Evolutionary conservation across 2,329 filamentous ascomycete genomes (phyloP), one percentile per base, ranked within the genome.

Genomic region (Aureobasidium lini): DNA sequence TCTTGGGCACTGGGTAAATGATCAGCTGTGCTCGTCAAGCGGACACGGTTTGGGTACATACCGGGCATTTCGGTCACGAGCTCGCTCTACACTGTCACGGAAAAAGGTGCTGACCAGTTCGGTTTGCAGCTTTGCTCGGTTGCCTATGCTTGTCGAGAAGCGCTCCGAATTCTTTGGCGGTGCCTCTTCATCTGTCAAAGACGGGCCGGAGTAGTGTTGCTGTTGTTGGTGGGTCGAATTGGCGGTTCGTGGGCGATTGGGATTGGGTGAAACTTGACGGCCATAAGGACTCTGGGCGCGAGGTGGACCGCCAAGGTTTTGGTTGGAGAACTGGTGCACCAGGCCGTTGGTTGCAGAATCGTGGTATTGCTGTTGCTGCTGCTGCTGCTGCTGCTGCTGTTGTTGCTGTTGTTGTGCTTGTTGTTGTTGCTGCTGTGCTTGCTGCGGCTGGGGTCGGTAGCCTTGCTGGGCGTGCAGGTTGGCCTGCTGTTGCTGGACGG

Each of bases 41-140:
- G 40, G 18, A n/a, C 6, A 32, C 7, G 15, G 34, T 5, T 13
- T 36, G 4, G 23, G 6, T n/a, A 10, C 61, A 3, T 49, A 62
- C 60, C 62, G 61, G 34, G 36, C 53, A 28, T 63, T 63, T 61
- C 94, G 86, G 76, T 97, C 94, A 66, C 93, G 84, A 54, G 94
- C 94, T 67, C 94, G 85, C 79, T 96, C 93, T 59, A 99, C 95
- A 72, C 93, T 97, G 75, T 99, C 93, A 76, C 95, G 95, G 84
- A 97, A 99, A 79, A 97, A 97, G 67, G 84, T 81, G 69, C 84
- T 84, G 64, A 87, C 84, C 65, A 86, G 73, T 66, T 84, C 81
- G 68, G 85, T 84, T 48, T 84, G 83, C 57, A 84, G 80, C 70
- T 84, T 85, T 32, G 83, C 81, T 68, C 84, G 78, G 70, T 94